A percentile compares a stretch with the other conserved stretches of the same genome.
Conservation (phyloP, 257 asterid species). For the Solanum pinnatisectum region DNA sequence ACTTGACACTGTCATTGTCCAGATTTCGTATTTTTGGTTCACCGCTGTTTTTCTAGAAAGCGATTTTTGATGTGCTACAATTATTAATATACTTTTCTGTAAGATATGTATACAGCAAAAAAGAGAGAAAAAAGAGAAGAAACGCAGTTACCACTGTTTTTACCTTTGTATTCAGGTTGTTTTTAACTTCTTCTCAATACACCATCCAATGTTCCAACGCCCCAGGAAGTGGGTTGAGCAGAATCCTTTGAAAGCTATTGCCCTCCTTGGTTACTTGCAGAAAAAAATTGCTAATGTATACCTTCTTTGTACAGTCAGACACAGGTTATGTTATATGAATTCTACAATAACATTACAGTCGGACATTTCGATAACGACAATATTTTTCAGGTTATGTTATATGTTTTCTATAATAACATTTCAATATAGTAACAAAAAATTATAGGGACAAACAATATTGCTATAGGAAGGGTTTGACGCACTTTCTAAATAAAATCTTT, state of each 20-base stretch:
- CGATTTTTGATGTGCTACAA: background rate
- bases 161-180: background rate
- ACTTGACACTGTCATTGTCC: background rate
- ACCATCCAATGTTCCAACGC: background rate
- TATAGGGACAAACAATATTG: no score
- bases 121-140: background rate
- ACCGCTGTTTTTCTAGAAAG: background rate
- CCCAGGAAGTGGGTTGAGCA: background rate
- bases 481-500: no score
- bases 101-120: background rate
- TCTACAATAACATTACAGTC: background rate
- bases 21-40: background rate
- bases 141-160: background rate
- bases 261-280: background rate
- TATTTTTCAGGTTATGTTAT: no score
- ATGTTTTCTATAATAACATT: no score
- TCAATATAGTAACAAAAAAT: no score
- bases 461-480: no score
- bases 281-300: background rate
- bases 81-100: background rate
- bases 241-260: background rate
- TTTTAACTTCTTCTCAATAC: background rate
- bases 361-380: no score
- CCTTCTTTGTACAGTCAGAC: background rate
- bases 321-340: no score